These are phyloP conservation scores for Luffa aegyptiaca DNA, from an alignment of 306 rosid genomes.

Conservation along the genomic window DNA sequence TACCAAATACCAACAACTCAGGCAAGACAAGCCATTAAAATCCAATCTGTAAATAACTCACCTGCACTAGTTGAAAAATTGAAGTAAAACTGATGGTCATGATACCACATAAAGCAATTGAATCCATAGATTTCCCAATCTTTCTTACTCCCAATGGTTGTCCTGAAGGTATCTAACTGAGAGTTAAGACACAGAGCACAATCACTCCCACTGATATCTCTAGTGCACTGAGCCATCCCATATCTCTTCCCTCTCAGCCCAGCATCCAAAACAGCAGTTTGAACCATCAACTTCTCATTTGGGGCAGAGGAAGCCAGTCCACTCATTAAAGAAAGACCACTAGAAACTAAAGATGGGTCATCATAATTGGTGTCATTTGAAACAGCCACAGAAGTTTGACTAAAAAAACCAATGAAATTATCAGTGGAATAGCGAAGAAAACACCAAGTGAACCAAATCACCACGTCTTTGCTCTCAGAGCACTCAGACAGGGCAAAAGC, in stretches of 20 bases:
- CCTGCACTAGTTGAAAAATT: slow-evolving; percentile 34
- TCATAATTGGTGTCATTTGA: slow-evolving; percentile 39
- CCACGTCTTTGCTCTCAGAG: slow-evolving; percentile 27
- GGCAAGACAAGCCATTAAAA: not conserved
- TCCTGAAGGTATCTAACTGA: slow-evolving; percentile 28
- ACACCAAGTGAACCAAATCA: slow-evolving; percentile 44
- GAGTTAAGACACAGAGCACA: slow-evolving; percentile 33
- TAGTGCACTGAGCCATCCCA: slow-evolving; percentile 57
- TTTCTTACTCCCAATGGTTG: slow-evolving; percentile 33
- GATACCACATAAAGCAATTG: slow-evolving; percentile 54
- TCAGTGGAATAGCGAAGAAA: slow-evolving; percentile 32
- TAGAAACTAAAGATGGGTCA: slow-evolving; percentile 26
- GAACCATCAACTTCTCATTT: slow-evolving; percentile 25
- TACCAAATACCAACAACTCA: not conserved
- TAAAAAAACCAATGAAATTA: slow-evolving; percentile 30
- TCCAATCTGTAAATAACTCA: slow-evolving; percentile 8
- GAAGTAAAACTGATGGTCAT: slow-evolving; percentile 42
- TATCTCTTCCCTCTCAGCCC: slow-evolving; percentile 41
- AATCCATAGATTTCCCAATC: slow-evolving; percentile 48
- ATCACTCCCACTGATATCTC: slow-evolving; percentile 34
- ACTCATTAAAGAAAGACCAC: slow-evolving; percentile 32
- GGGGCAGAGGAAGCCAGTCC: slow-evolving; percentile 22
- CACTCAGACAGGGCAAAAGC: slow-evolving; percentile 23
- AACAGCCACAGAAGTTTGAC: slow-evolving; percentile 16
- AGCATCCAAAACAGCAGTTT: slow-evolving; percentile 16